Evolutionary conservation across 805 yeast species (phyloP), one percentile per base, ranked within the genome.

Genomic region (Teunomyces pallodes): DNA sequence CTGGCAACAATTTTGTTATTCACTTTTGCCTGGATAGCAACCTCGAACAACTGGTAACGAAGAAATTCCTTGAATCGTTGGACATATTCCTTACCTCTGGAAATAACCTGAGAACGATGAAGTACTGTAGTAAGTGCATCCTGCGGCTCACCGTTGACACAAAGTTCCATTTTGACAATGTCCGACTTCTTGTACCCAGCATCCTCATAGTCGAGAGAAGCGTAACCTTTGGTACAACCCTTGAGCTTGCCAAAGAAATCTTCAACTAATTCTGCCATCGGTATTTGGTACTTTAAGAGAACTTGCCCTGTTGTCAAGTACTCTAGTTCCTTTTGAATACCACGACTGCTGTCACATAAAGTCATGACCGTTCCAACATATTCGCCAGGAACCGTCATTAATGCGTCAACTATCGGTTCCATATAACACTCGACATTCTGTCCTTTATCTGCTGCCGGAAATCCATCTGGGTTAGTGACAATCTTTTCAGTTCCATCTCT

Each of bases 241-340:
- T 92, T 92, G 49, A 92, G 74, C 62, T 87, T 89, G 1, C 98
- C 98, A 66, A 94, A 91, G 64, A 92, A 92, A 67, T 94, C 97
- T 61, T 92, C 97, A 5, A 94, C 96, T 31, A 92, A 70, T 60
- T 90, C 95, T 0, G 96, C 86, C 45, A 94, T 75, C 2, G 99
- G 98, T 5, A 92, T 67, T 49, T 83, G 81, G 65, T 90, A 94
- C 57, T 83, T 86, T 56, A 91, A 65, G 47, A 89, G 66, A 0
- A 88, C 92, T 66, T 92, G 97, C 1, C 90, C 92, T 1, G 89
- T 82, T 20, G 83, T 79, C 38, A 90, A 65, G 58, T 87, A 90
- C 47, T 86, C 86, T 28, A 92, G 67, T 40, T 89, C 96, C 43
- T 79, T 76, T 61, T 92, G 97, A 29, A 78, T 72, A 3, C 97